Conservation (phyloP, 164 flowering plant species). For the grape (Vitis vinifera) region ASM3070453v1 NC_081809.1:15653501-15654000, state of each 20-base stretch:
- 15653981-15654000: neutral
- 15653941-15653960: no score
- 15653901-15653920: no score
- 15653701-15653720: neutral
- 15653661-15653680: neutral
- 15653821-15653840: no score
- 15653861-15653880: no score
- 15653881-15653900: no score
- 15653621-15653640: conserved; percentile 51
- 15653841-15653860: no score
- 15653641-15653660: conserved; percentile 52
- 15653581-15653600: conserved; percentile 54
- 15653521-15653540: conserved; percentile 29
- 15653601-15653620: conserved; percentile 44
- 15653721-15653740: no score
- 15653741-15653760: no score
- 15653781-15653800: no score
- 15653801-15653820: no score
- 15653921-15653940: no score
- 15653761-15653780: neutral
- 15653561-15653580: conserved; percentile 42
- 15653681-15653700: neutral
- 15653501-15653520: neutral
- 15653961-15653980: no score
- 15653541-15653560: conserved; percentile 65